These are phyloP conservation scores for Nicotiana paniculata DNA, from an alignment of 257 asterid species.

Conservation along the genomic window DNA sequence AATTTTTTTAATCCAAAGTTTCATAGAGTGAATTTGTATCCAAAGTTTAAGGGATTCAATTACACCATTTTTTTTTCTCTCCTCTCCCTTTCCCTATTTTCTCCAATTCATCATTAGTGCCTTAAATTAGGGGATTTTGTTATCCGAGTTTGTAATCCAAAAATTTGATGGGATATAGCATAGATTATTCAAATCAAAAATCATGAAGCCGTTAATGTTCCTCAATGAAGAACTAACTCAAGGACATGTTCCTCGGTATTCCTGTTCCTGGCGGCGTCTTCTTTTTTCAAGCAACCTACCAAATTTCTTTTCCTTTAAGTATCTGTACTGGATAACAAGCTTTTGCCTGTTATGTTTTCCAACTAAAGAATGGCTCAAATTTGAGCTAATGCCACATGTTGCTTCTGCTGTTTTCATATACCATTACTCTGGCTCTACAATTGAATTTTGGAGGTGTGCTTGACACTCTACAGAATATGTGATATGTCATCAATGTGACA, in stretches of 20 bases:
- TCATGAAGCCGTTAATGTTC: too few species aligned
- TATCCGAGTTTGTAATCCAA: too few species aligned
- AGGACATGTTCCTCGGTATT: constrained; percentile 90
- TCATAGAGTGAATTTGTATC: too few species aligned
- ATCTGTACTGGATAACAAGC: not conserved
- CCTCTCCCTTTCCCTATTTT: too few species aligned
- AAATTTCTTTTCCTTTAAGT: not conserved
- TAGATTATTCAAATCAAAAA: too few species aligned
- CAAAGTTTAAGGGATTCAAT: too few species aligned
- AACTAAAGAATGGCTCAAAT: not conserved
- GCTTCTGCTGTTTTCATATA: not conserved
- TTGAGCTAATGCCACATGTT: not conserved
- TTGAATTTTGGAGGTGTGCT: not conserved
- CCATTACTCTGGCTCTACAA: not conserved
- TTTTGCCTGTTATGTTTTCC: not conserved
- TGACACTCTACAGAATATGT: not conserved
- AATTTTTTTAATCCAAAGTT: too few species aligned
- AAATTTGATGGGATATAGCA: too few species aligned
- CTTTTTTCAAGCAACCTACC: not conserved
- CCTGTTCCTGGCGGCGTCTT: constrained; percentile 10
- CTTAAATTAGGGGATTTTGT: too few species aligned
- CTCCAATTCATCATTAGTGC: too few species aligned
- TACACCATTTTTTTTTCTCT: too few species aligned
- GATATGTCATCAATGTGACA: not conserved
- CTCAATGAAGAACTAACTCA: constrained; percentile 18